These are phyloP conservation scores for Monosporascus sp. DNA, from an alignment of 2,329 filamentous ascomycete species.

Conservation along the genomic window DNA sequence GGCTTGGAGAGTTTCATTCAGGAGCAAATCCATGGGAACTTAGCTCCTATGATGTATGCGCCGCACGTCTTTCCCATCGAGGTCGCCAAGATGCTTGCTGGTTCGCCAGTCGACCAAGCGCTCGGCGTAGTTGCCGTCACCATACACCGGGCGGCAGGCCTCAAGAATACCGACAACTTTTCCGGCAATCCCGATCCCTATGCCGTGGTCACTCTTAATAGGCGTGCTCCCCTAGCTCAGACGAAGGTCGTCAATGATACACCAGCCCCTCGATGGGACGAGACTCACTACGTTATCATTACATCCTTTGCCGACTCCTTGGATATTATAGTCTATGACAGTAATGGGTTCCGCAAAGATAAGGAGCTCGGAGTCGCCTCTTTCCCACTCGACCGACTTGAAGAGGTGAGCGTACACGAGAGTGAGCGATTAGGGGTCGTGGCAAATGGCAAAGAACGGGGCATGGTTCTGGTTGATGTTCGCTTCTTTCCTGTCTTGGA, in stretches of 20 bases:
- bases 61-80: slow-evolving; percentile 98
- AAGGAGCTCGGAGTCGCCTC: slow-evolving; percentile 87
- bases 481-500: slow-evolving; percentile 94
- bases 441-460: slow-evolving; percentile 77
- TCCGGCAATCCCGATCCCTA: slow-evolving; percentile 90
- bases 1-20: slow-evolving; percentile 90
- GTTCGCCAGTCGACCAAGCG: slow-evolving; percentile 88
- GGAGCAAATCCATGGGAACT: slow-evolving; percentile 90
- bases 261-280: slow-evolving; percentile 86
- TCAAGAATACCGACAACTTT: slow-evolving; percentile 95
- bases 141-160: slow-evolving; percentile 81
- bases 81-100: slow-evolving; percentile 95
- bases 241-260: slow-evolving; percentile 87
- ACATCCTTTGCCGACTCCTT: slow-evolving; percentile 85
- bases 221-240: slow-evolving; percentile 71
- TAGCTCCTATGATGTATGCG: slow-evolving; percentile 96
- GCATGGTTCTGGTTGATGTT: slow-evolving; percentile 73
- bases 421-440: slow-evolving; percentile 81
- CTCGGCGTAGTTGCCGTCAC: slow-evolving; percentile 91
- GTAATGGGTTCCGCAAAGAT: slow-evolving; percentile 93
- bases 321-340: slow-evolving; percentile 82
- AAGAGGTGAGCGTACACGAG: slow-evolving; percentile 72
- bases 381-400: slow-evolving; percentile 77
- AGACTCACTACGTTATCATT: slow-evolving; percentile 92
- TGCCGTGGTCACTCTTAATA: slow-evolving; percentile 76